Base-by-base conservation (phyloP, 108 stramenopile genomes). In the Nannochloropsis salina region DNA sequence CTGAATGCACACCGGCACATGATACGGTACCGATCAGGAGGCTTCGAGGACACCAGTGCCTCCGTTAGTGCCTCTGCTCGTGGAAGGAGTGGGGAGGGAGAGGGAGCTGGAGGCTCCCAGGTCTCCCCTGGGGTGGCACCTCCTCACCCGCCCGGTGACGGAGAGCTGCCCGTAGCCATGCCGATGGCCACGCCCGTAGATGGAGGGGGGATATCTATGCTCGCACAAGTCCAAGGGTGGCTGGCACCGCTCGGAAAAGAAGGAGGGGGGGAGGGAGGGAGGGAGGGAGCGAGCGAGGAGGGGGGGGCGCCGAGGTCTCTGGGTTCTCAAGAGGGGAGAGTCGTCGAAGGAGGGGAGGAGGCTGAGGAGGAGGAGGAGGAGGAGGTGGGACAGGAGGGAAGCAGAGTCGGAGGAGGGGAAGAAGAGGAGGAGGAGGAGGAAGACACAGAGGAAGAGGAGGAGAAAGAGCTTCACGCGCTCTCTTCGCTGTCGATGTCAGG, bases 11-110 rank as follows among this genome's bases (percentile, higher is more conserved):
- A 74, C n/a, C 61, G 61, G n/a, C 61, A 15, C 20, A n/a, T n/a
- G 20, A 74, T 74, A n/a, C 61, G 61, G 20, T 74, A 74, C n/a
- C 61, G n/a, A n/a, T n/a, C 61, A 74, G 61, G 61, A 74, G 61
- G 61, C 1, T n/a, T 15, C 15, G 61, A n/a, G n/a, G n/a, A n/a
- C 61, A 74, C 61, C n/a, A n/a, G 61, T 74, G 61, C 61, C n/a
- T 15, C 6, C n/a, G 8, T 6, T 74, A n/a, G 61, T 74, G 61
- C 6, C n/a, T 15, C 20, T 74, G n/a, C 8, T 74, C 20, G 61
- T 6, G 2, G 15, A n/a, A 8, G 8, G 4, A n/a, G 20, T 74
- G 61, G 31, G 31, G 31, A 31, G 1, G 31, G 31, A 31, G 31
- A 31, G 31, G 31, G 31, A 31, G 31, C 31, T 1, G 0, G 0